Conservation (phyloP, 2,329 filamentous ascomycete species). For the Hymenoscyphus occultus region DNA sequence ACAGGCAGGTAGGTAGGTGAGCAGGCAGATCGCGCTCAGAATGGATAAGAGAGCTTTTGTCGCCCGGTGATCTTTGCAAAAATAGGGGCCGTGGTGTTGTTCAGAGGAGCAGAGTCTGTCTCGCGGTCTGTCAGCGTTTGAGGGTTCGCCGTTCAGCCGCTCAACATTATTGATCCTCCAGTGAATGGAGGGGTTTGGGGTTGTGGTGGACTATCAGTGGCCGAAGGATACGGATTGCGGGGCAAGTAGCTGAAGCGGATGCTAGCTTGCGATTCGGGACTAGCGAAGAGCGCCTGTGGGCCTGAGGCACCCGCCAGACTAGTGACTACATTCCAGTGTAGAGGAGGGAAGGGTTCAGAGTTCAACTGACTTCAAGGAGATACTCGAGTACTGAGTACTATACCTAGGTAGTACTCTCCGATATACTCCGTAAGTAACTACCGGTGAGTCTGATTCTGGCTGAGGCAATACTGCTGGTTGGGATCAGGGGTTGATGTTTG, state of each 20-base stretch:
- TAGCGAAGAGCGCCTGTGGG: not conserved
- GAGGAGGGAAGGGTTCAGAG: not conserved
- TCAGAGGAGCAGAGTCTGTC: not conserved
- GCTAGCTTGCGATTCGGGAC: not conserved
- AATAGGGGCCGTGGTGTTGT: not conserved
- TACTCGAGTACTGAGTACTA: too few relatives aligned
- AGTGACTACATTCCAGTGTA: not conserved
- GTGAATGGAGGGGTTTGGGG: not conserved
- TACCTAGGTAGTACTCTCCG: too few relatives aligned
- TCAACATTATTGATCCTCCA: conserved; percentile 1
- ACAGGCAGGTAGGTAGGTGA: too few relatives aligned
- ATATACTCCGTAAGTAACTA: too few relatives aligned
- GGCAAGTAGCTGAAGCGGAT: conserved; percentile 1
- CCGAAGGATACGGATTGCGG: conserved; percentile 2
- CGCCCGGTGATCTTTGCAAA: not conserved
- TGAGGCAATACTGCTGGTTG: not conserved
- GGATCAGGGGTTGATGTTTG: not conserved
- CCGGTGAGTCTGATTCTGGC: not conserved
- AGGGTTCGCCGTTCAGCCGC: not conserved
- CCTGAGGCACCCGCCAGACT: too few relatives aligned
- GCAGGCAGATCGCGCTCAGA: not conserved
- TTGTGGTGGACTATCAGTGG: not conserved
- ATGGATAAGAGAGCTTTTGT: not conserved
- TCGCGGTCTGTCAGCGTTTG: not conserved
- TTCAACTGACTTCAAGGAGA: too few relatives aligned